Evolutionary conservation across 257 asterid genomes (phyloP).

Genomic region (Gardenia jasminoides): DNA sequence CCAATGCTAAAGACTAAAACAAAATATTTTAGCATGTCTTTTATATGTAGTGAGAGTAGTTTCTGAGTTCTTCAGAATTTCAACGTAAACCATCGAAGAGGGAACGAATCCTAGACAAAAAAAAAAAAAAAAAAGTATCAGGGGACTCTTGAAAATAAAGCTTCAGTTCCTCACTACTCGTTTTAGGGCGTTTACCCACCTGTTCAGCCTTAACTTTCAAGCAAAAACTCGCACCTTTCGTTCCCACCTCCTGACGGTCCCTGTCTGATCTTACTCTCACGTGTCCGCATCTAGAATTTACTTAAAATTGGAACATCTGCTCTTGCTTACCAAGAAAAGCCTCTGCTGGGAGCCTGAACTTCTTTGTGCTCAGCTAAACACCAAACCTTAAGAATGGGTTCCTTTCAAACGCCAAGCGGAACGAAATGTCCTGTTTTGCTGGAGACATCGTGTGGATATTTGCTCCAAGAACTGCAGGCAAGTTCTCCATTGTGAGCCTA

Average conservation of each 20-base stretch:
- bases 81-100: constrained; percentile 7
- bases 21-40: constrained; percentile 19
- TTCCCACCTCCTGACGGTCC: constrained; percentile 49
- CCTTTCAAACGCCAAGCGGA: constrained; percentile 50
- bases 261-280: constrained; percentile 29
- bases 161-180: constrained; percentile 41
- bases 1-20: background rate
- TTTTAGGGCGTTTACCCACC: constrained; percentile 37
- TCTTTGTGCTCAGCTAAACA: constrained; percentile 15
- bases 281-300: constrained; percentile 20
- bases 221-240: constrained; percentile 63
- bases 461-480: constrained; percentile 90
- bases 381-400: constrained; percentile 50
- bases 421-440: constrained; percentile 58
- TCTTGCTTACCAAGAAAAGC: constrained; percentile 23
- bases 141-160: constrained; percentile 68
- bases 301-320: constrained; percentile 28
- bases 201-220: constrained; percentile 74
- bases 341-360: constrained; percentile 13
- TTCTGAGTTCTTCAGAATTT: background rate
- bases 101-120: constrained; percentile 31
- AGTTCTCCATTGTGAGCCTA: constrained; percentile 19
- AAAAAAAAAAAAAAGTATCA: constrained; percentile 41
- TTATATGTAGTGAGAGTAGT: constrained; percentile 12
- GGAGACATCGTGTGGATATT: constrained; percentile 86